Evolutionary conservation across 495 filamentous ascomycete species (phyloP).

Genomic region (Astrocystis sublimbata): DNA sequence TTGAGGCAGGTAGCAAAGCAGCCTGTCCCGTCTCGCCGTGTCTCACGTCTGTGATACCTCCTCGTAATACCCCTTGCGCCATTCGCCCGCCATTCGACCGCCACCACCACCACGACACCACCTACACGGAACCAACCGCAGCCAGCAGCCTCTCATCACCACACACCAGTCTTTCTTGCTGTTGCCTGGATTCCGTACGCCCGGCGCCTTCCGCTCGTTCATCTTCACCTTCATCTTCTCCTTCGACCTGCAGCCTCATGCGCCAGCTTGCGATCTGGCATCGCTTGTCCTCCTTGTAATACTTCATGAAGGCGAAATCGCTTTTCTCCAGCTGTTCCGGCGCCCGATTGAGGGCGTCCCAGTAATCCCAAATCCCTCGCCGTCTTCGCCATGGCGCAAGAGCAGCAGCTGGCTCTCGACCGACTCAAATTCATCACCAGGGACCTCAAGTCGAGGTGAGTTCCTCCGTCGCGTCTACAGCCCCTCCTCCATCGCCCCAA

Average conservation of each 20-base stretch:
- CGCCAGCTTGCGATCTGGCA: slow-evolving; percentile 23
- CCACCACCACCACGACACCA: too few species aligned
- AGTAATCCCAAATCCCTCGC: slow-evolving; percentile 3
- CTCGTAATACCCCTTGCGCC: too few species aligned
- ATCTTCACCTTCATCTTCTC: too few species aligned
- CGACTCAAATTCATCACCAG: slow-evolving; percentile 34
- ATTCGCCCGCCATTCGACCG: too few species aligned
- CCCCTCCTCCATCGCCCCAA: background rate
- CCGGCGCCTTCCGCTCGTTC: background rate
- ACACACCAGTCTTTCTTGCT: too few species aligned
- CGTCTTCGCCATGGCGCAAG: slow-evolving; percentile 34
- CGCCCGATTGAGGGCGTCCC: slow-evolving; percentile 24
- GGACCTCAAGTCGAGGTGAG: slow-evolving; percentile 39
- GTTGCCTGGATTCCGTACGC: too few species aligned
- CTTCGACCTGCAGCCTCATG: too few species aligned
- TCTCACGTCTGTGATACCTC: too few species aligned
- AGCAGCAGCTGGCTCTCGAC: slow-evolving; percentile 38
- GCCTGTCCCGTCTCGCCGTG: too few species aligned
- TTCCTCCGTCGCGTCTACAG: background rate
- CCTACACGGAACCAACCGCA: too few species aligned
- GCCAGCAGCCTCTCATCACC: too few species aligned
- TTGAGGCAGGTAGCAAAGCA: too few species aligned
- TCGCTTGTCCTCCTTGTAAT: slow-evolving; percentile 16
- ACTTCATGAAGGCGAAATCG: slow-evolving; percentile 27
- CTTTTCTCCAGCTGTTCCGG: slow-evolving; percentile 30